Base-by-base conservation (phyloP, 148 eudicot genomes). In the Polygonum aviculare region DNA sequence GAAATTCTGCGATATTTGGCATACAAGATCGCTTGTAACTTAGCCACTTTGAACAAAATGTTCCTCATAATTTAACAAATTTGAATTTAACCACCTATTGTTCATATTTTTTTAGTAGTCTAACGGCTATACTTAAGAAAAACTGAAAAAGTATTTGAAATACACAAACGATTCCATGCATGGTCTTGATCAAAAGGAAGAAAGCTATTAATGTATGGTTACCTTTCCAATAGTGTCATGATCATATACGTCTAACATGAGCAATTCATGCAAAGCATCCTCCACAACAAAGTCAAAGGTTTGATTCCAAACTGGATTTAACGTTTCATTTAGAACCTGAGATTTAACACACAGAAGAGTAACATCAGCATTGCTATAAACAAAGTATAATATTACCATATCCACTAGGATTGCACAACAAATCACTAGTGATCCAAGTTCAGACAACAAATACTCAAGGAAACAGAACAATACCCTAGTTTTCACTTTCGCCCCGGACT, bases 191-290 rank as follows among this genome's bases (percentile, higher is more conserved):
- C 31, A 26, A 26, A 26, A 26, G 31, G 31, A 26, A 26, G 1
- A 26, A 26, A 26, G 31, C 31, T 26, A 26, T 26, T 26, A 26
- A 26, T 0, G 31, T 26, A 26, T 26, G 31, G 10, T 62, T 87
- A 91, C 98, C 98, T 93, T 93, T 77, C 98, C 98, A 60, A 91
- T 87, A 5, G 91, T 93, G 83, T 93, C 98, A 77, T 93, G 97
- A 79, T 93, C 98, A 77, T 85, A 91, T n/a, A 93, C 85, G 70
- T 93, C 98, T 39, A 87, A 77, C 55, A 91, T 86, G 12, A 93
- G 84, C 71, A 93, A 65, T 76, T 93, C 98, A 60, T 88, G 98
- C 81, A 91, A 83, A 36, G 85, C 97, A 77, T 93, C 98, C 81
- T 93, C 98, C 40, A 93, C 88, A 18, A 93, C 85, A 77, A 93